These are phyloP conservation scores for Eucalyptus curtisii DNA, from an alignment of 345 rosid species.

Conservation along the genomic window DNA sequence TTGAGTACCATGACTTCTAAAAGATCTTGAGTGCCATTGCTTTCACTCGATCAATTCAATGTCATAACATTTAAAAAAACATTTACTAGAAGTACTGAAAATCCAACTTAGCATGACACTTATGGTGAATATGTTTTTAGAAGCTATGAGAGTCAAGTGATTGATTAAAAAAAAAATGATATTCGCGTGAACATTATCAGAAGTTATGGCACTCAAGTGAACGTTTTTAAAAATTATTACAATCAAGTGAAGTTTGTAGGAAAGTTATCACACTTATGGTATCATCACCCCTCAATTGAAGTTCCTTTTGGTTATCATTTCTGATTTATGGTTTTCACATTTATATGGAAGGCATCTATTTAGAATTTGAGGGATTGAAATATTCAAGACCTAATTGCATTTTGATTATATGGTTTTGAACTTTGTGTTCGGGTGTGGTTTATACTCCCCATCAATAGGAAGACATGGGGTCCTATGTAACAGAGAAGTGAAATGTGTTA, in stretches of 20 bases:
- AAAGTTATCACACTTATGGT: background rate
- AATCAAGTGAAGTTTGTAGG: background rate
- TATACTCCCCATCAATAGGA: no score
- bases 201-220: background rate
- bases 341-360: background rate
- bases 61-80: background rate
- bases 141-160: background rate
- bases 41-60: background rate
- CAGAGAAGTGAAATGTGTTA: accelerated
- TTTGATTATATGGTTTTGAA: background rate
- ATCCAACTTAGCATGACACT: background rate
- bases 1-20: background rate
- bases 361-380: background rate
- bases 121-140: background rate
- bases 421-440: no score
- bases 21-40: background rate
- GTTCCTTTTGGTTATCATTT: background rate
- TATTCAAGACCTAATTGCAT: background rate
- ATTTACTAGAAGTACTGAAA: background rate
- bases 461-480: no score
- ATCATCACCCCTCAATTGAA: background rate
- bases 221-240: no score
- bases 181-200: background rate
- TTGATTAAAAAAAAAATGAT: background rate
- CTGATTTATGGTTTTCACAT: background rate